Conservation (phyloP, 257 asterid genomes). For the Phtheirospermum japonicum region DNA sequence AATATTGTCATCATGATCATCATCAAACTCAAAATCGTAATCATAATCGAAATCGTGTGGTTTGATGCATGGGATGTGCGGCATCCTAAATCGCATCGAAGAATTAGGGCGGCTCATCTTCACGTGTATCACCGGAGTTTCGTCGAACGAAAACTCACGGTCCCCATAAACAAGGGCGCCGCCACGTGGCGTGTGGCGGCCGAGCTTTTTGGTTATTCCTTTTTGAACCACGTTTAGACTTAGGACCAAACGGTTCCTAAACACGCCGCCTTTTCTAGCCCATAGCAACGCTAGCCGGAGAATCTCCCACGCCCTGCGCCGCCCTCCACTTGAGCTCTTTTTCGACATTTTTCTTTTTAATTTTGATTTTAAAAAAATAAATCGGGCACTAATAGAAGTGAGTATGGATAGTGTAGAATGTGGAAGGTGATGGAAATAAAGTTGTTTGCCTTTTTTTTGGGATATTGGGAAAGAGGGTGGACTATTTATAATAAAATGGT, state of each 20-base stretch:
- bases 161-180: conserved; percentile 56
- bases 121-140: conserved; percentile 53
- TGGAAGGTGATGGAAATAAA: background rate
- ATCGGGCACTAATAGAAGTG: background rate
- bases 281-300: conserved; percentile 63
- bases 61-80: conserved; percentile 67
- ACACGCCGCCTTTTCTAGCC: conserved; percentile 55
- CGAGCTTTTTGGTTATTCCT: conserved; percentile 45
- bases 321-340: conserved; percentile 32
- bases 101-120: conserved; percentile 74
- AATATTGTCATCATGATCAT: background rate
- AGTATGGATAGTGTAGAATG: background rate
- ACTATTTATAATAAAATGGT: conserved; percentile 22
- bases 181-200: conserved; percentile 20
- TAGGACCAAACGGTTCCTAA: conserved; percentile 36
- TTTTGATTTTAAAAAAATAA: background rate
- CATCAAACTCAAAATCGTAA: conserved; percentile 51
- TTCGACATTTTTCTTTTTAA: conserved; percentile 34
- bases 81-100: conserved; percentile 67
- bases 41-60: conserved; percentile 53
- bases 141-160: conserved; percentile 63
- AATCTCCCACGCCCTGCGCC: conserved; percentile 50
- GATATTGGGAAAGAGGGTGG: background rate
- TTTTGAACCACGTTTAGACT: conserved; percentile 41
- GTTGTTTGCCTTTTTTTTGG: conserved; percentile 16